Base-by-base conservation (phyloP, 306 rosid genomes). In the Senna siamea region DNA sequence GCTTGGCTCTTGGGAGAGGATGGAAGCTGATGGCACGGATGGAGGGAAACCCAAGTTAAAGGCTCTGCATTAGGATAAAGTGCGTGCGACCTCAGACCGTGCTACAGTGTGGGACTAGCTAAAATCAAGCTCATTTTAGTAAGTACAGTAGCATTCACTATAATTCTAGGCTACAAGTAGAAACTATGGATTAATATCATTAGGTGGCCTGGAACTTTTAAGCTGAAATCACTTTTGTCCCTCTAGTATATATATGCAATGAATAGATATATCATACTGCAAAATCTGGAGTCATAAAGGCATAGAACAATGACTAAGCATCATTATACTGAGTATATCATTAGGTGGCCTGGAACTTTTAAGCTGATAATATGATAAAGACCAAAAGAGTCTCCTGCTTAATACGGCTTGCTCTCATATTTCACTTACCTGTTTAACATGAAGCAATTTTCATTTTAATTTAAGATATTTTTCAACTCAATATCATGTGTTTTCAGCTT, bases 61-160 rank as follows among this genome's bases (percentile, higher is more conserved):
- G 90, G 85, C 99, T 68, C 76, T 94, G 81, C 99, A 94, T 77
- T 94, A 97, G 99, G 99, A 94, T 83, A 94, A 94, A 87, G 99
- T 94, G 22, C 87, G 90, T 53, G 93, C 99, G 62, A 92, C 96
- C 44, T 94, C 99, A 7, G 95, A 92, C 69, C 89, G 92, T 28
- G 97, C 97, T 40, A 94, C 99, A 3, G 99, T 94, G 5, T 94
- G 99, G 99, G 97, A 94, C 83, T 96, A 94, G 83, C 90, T 94
- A 38, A 94, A 94, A 82, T 92, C 96, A 12, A 94, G 99, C 80
- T 88, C 99, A 55, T 94, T 94, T 80, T 96, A 92, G 99, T 94
- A 51, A 89, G 97, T 84, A 41, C 40, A 61, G 5, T 61, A 48
- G 19, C 38, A 11, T 9, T 63, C n/a, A 43, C 5, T n/a, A n/a